Evolutionary conservation across 768 basidiomycete genomes (phyloP), one percentile per base, ranked within the genome.

Genomic region (Exsudoporus frostii): DNA sequence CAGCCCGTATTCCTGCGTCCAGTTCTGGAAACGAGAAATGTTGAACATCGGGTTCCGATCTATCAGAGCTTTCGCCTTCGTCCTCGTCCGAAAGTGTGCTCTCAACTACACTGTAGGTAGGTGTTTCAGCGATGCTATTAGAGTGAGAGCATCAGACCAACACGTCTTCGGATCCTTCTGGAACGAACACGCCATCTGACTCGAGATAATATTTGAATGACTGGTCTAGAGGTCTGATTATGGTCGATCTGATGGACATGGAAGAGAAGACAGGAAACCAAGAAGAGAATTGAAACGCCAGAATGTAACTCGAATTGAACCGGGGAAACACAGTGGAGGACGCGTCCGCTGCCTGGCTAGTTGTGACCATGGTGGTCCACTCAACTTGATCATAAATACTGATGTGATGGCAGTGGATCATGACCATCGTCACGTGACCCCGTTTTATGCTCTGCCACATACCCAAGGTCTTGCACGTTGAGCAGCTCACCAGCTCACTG

Each of bases 141-240:
- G 33, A 39, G 10, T 43, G 24, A 15, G 29, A 48, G 32, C 19
- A 51, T 42, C 27, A 46, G 50, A 79, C 85, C 56, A 70, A 92
- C 90, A 74, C 58, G 64, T 91, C 77, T 71, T 90, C 91, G 7
- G 91, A 85, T 36, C 90, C 92, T 53, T 85, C 80, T 0, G 93
- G 93, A 1, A 94, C 72, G 56, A 88, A 83, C 24, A 95, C 81
- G n/a, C 92, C 83, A 61, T 96, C 90, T n/a, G 85, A 79, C 54
- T 88, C 77, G 37, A 95, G 77, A 65, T 93, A 95, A 15, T 79
- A 76, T 37, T 74, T 71, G 55, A 96, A 94, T 0, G 79, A 77
- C 30, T 69, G 65, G 4, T 79, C 75, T 7, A 94, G 71, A 0
- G 90, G 89, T 20, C 78, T 81, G 57, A 94, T 81, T 48, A 92